These are phyloP conservation scores for Gloeophyllum trabeum DNA, from an alignment of 768 basidiomycete species.

Conservation along the genomic window DNA sequence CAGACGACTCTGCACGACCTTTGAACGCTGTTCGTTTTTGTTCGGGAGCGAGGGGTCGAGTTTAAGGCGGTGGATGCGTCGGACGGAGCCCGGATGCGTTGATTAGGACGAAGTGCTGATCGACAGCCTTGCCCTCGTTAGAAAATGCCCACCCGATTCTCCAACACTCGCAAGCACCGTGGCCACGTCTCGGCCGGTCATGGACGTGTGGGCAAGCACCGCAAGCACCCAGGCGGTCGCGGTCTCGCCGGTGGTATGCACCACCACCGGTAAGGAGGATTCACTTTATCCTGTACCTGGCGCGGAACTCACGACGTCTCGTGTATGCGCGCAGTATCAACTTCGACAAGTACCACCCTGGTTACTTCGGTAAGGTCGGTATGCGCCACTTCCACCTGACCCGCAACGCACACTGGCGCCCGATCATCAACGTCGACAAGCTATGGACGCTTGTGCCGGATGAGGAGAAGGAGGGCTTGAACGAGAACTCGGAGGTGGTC, in stretches of 20 bases:
- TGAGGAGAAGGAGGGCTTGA: slow-evolving; percentile 72
- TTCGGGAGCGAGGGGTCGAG: slow-evolving; percentile 8
- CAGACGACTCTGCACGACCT: neutral
- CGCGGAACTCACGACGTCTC: neutral
- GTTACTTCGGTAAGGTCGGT: slow-evolving; percentile 99
- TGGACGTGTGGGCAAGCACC: slow-evolving; percentile 99
- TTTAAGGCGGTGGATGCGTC: slow-evolving; percentile 44
- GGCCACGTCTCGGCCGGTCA: slow-evolving; percentile 99
- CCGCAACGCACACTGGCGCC: slow-evolving; percentile 84
- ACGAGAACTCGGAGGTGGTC: slow-evolving; percentile 67
- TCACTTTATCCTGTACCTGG: neutral
- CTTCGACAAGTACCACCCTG: slow-evolving; percentile 99
- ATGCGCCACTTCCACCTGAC: slow-evolving; percentile 98
- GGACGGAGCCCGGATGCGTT: slow-evolving; percentile 19
- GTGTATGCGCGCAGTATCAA: slow-evolving; percentile 54
- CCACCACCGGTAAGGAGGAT: slow-evolving; percentile 82
- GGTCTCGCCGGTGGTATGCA: slow-evolving; percentile 99
- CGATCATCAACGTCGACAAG: slow-evolving; percentile 98
- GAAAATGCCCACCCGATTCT: slow-evolving; percentile 91
- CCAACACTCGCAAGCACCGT: slow-evolving; percentile 98
- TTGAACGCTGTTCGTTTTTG: slow-evolving; percentile 10
- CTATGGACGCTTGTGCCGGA: slow-evolving; percentile 85
- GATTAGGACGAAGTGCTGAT: slow-evolving; percentile 1
- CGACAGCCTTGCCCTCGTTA: slow-evolving; percentile 9
- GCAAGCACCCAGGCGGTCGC: slow-evolving; percentile 99